Conservation (phyloP, 768 basidiomycete species). For the Wakefieldia striispora region DNA sequence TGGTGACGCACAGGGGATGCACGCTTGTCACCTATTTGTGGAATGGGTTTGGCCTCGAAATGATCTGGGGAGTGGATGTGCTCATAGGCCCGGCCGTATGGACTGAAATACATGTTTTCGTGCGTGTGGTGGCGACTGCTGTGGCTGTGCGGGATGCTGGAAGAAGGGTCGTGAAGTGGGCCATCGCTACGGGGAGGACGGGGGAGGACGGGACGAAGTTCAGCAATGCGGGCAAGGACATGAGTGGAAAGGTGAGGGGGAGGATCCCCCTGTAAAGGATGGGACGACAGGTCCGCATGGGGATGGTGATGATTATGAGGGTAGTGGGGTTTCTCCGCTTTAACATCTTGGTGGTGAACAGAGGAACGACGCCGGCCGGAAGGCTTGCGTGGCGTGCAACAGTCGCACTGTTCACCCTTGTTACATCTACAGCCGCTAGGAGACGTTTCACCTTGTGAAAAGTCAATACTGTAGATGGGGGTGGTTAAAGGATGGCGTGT, state of each 20-base stretch:
- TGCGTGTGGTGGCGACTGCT: constrained; percentile 45
- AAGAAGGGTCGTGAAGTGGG: constrained; percentile 48
- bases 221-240: constrained; percentile 59
- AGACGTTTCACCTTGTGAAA: constrained; percentile 44
- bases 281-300: constrained; percentile 15
- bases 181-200: constrained; percentile 45
- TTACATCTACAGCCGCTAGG: constrained; percentile 48
- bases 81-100: constrained; percentile 69
- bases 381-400: constrained; percentile 51
- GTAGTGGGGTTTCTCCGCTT: constrained; percentile 25
- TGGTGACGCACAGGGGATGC: constrained; percentile 23
- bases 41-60: constrained; percentile 21
- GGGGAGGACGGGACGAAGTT: constrained; percentile 69
- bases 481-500: constrained; percentile 41
- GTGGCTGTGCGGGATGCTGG: constrained; percentile 41
- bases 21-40: constrained; percentile 16
- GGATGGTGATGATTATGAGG: constrained; percentile 6
- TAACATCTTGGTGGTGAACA: constrained; percentile 29
- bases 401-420: constrained; percentile 50
- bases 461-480: constrained; percentile 43
- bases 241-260: constrained; percentile 39
- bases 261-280: constrained; percentile 7
- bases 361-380: constrained; percentile 36
- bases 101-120: constrained; percentile 55
- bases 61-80: constrained; percentile 39